phyloP scores from a whole-genome alignment of 768 basidiomycete genomes.

The Trametes sanguinea region DNA sequence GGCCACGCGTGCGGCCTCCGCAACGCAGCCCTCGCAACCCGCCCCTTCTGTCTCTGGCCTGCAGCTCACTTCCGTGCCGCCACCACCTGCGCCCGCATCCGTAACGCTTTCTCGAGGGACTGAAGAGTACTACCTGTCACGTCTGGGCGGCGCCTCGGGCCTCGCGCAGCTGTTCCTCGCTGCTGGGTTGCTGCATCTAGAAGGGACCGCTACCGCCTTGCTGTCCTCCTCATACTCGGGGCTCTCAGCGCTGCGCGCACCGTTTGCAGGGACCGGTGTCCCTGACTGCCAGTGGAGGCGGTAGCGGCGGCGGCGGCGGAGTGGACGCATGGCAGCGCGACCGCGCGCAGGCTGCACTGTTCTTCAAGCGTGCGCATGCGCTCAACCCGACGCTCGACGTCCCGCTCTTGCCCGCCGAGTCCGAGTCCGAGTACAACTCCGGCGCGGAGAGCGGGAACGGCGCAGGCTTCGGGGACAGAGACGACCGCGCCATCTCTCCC shows the following conservation, averaged over 20 bases:
- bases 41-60: conserved; percentile 1
- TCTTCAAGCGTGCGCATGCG: conserved; percentile 68
- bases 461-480: not conserved
- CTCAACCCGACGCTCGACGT: conserved; percentile 68
- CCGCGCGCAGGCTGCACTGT: conserved; percentile 66
- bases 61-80: conserved; percentile 36
- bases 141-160: conserved; percentile 65
- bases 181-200: conserved; percentile 78
- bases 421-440: conserved; percentile 25
- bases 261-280: conserved; percentile 42
- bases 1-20: not conserved
- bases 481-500: not conserved
- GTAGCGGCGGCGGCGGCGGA: conserved; percentile 41
- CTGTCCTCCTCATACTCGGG: conserved; percentile 75
- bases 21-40: conserved; percentile 12
- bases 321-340: conserved; percentile 76
- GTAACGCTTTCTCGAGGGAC: conserved; percentile 50
- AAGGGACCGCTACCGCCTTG: conserved; percentile 73
- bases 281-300: conserved; percentile 32
- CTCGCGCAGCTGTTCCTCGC: conserved; percentile 78
- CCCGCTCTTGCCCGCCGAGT: conserved; percentile 59
- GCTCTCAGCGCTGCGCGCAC: conserved; percentile 75
- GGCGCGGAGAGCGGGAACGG: conserved; percentile 23
- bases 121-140: conserved; percentile 60
- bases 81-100: conserved; percentile 33